Evolutionary conservation across 129 eudicot species (phyloP).

Genomic region (Lactuca saligna): DNA sequence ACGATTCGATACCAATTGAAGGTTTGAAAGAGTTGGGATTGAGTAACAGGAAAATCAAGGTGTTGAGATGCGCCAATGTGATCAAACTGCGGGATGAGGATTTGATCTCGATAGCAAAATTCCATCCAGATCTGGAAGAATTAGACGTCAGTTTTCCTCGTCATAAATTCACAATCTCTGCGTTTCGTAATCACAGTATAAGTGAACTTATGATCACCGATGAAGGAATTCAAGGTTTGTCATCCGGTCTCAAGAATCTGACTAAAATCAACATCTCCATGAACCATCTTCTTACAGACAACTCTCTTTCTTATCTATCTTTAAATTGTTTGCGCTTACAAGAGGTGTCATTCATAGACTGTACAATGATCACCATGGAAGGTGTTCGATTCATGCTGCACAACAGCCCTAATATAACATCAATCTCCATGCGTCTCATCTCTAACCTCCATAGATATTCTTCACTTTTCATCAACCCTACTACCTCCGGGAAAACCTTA

Average conservation of each 20-base stretch:
- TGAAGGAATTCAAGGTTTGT: constrained; percentile 42
- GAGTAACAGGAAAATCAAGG: constrained; percentile 41
- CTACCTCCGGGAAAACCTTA: constrained; percentile 32
- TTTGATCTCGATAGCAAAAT: constrained; percentile 36
- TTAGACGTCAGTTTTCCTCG: constrained; percentile 57
- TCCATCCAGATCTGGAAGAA: constrained; percentile 46
- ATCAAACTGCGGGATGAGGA: constrained; percentile 39
- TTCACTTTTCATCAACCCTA: constrained; percentile 5
- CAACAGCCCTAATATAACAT: constrained; percentile 34
- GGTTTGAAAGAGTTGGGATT: constrained; percentile 35
- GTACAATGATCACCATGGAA: constrained; percentile 38
- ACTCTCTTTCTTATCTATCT: constrained; percentile 38
- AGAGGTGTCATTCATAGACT: constrained; percentile 32
- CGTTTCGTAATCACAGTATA: background rate
- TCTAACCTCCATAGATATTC: constrained; percentile 6
- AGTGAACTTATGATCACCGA: constrained; percentile 43
- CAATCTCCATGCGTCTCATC: constrained; percentile 26
- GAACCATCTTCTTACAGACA: constrained; percentile 47
- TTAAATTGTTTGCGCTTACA: constrained; percentile 38
- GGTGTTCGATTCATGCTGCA: constrained; percentile 40
- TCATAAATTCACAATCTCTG: constrained; percentile 13
- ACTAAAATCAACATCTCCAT: constrained; percentile 41
- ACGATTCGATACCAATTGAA: constrained; percentile 30
- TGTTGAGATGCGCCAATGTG: constrained; percentile 42
- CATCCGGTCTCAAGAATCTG: constrained; percentile 41